These are phyloP conservation scores for Neofusicoccum parvum DNA, from an alignment of 2,329 filamentous ascomycete genomes.

Conservation along the genomic window DNA sequence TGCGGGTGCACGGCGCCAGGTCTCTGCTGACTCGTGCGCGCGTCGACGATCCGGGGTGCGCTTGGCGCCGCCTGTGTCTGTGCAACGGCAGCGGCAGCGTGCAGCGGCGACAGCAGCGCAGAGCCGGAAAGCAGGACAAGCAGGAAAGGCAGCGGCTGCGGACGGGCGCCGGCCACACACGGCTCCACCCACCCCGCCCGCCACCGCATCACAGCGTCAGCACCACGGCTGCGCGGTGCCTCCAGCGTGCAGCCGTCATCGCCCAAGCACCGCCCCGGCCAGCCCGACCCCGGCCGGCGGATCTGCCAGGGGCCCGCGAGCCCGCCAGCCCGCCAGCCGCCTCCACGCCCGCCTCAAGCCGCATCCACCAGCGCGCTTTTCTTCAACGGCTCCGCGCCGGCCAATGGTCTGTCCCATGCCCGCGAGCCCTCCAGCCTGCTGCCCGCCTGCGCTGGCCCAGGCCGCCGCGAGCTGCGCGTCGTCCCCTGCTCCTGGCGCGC, in stretches of 20 bases:
- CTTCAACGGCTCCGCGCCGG: not conserved
- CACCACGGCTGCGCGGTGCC: not conserved
- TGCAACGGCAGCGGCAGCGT: not conserved
- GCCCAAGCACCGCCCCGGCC: not conserved
- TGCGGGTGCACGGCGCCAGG: not conserved
- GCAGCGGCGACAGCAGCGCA: not conserved
- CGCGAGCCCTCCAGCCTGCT: too few species aligned
- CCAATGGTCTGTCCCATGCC: not conserved
- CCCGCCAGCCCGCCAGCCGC: not conserved
- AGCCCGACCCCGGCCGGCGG: not conserved
- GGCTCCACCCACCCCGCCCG: not conserved
- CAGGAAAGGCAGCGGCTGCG: not conserved
- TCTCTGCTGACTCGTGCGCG: not conserved
- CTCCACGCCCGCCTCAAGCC: not conserved
- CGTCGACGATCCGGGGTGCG: constrained; percentile 9
- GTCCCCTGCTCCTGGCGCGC: not conserved
- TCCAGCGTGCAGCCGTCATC: not conserved
- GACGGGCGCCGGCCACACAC: too few species aligned
- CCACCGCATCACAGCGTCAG: not conserved
- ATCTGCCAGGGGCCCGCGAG: not conserved
- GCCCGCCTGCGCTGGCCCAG: too few species aligned
- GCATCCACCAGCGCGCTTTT: not conserved
- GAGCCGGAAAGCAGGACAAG: too few species aligned
- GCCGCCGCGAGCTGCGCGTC: too few species aligned
- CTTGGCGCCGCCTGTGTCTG: not conserved